Percentiles rank a stretch among this genome's conserved stretches.
Conservation (phyloP, 2,329 filamentous ascomycete genomes). For the Cercospora sp. region DNA sequence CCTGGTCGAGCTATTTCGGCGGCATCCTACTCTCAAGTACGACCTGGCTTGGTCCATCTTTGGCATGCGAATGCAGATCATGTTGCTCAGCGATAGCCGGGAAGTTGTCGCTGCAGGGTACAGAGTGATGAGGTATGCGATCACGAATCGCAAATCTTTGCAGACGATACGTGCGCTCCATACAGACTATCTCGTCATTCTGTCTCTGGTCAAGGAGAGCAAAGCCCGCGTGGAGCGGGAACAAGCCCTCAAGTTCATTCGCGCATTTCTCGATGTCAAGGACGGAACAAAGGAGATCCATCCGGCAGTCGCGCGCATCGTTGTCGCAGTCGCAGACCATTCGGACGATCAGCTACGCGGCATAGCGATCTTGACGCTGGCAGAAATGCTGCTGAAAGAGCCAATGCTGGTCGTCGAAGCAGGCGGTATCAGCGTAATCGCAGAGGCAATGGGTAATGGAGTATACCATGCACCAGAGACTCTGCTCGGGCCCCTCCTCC, state of each 20-base stretch:
- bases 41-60: constrained; percentile 96
- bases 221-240: constrained; percentile 97
- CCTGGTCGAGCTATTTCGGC: constrained; percentile 93
- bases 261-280: constrained; percentile 93
- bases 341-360: constrained; percentile 80
- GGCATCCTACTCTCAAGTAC: constrained; percentile 90
- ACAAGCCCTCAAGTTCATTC: constrained; percentile 93
- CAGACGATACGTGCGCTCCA: constrained; percentile 84
- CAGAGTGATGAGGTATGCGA: constrained; percentile 87
- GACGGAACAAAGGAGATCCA: constrained; percentile 87
- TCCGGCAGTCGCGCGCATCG: constrained; percentile 79
- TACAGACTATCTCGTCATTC: constrained; percentile 87
- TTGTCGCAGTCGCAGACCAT: constrained; percentile 87
- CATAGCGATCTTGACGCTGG: constrained; percentile 89
- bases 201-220: constrained; percentile 90
- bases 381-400: constrained; percentile 86
- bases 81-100: constrained; percentile 92
- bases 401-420: constrained; percentile 77
- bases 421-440: constrained; percentile 81
- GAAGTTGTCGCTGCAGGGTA: constrained; percentile 96
- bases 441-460: constrained; percentile 88
- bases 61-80: constrained; percentile 87
- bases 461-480: constrained; percentile 91
- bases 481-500: constrained; percentile 81
- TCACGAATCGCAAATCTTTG: constrained; percentile 86